phyloP scores from a whole-genome alignment of 208 protist genomes.

The Vickermania ingenoplastis region DNA sequence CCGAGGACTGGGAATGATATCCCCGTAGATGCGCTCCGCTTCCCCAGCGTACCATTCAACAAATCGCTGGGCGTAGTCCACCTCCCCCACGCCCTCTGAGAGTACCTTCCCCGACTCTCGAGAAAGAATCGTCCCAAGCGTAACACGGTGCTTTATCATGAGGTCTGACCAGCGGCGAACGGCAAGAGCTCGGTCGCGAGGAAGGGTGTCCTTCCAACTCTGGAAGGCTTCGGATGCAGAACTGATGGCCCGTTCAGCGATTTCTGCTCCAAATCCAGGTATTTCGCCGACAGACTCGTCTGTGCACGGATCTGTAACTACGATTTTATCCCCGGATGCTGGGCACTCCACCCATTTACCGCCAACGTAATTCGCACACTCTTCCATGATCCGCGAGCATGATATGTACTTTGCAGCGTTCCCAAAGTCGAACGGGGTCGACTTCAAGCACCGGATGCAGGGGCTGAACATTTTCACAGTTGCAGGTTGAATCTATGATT shows the following conservation, averaged over 20 bases:
- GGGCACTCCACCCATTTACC: conserved; percentile 33
- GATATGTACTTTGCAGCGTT: conserved; percentile 28
- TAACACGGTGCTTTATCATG: conserved; percentile 31
- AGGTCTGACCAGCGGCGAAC: conserved; percentile 59
- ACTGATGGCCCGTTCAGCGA: conserved; percentile 47
- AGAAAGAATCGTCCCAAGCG: conserved; percentile 52
- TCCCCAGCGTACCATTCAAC: conserved; percentile 85
- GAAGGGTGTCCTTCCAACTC: conserved; percentile 50
- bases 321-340: conserved; percentile 14
- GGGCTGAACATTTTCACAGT: too few species aligned
- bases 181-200: conserved; percentile 41
- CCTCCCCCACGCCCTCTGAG: conserved; percentile 60
- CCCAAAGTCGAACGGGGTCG: too few species aligned
- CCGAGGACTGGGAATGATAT: conserved; percentile 52
- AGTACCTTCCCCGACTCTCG: conserved; percentile 79
- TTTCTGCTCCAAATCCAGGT: conserved; percentile 32
- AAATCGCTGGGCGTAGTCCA: conserved; percentile 46
- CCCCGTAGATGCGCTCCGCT: conserved; percentile 71
- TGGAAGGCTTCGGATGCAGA: conserved; percentile 48
- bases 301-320: conserved; percentile 75
- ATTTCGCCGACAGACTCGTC: conserved; percentile 47
- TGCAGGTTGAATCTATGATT: too few species aligned
- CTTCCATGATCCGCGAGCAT: conserved; percentile 17
- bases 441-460: too few species aligned
- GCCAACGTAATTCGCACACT: conserved; percentile 54